Evolutionary conservation across 2,329 filamentous ascomycete species (phyloP).

Genomic region (Calycina herbarum): DNA sequence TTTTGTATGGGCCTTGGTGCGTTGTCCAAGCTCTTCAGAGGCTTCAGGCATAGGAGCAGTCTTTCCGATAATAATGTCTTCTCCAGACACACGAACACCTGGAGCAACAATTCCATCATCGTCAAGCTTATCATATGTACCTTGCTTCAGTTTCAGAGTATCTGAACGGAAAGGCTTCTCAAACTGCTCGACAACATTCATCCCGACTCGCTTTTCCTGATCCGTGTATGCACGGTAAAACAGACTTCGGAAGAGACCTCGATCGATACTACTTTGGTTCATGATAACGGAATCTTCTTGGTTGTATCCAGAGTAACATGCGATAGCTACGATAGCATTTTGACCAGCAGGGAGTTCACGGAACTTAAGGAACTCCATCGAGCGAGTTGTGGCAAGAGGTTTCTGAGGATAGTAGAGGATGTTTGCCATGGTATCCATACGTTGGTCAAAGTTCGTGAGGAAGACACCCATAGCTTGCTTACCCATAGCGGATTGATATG

Average conservation of each 20-base stretch:
- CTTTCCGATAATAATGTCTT: conserved; percentile 99
- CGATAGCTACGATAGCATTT: conserved; percentile 97
- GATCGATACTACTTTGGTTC: conserved; percentile 99
- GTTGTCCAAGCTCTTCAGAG: conserved; percentile 88
- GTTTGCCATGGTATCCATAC: conserved; percentile 99
- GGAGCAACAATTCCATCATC: conserved; percentile 94
- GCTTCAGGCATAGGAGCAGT: conserved; percentile 93
- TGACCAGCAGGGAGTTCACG: conserved; percentile 94
- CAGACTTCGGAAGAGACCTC: conserved; percentile 92
- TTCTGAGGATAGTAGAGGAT: conserved; percentile 99
- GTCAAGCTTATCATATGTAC: conserved; percentile 96
- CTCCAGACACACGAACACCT: conserved; percentile 90
- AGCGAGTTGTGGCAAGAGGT: conserved; percentile 89
- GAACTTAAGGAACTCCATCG: conserved; percentile 99
- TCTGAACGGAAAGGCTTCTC: conserved; percentile 91
- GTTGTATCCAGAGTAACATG: conserved; percentile 97
- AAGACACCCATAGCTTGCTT: conserved; percentile 99
- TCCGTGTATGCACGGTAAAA: conserved; percentile 99
- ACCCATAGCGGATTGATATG: conserved; percentile 99
- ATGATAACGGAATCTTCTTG: conserved; percentile 99
- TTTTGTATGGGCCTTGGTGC: conserved; percentile 87
- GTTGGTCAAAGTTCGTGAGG: conserved; percentile 92
- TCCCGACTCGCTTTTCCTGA: conserved; percentile 92
- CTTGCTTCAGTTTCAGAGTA: conserved; percentile 89
- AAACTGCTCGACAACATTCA: conserved; percentile 89